phyloP scores from a whole-genome alignment of 73 alveolate species.

The Paramecium biaurelia region DNA sequence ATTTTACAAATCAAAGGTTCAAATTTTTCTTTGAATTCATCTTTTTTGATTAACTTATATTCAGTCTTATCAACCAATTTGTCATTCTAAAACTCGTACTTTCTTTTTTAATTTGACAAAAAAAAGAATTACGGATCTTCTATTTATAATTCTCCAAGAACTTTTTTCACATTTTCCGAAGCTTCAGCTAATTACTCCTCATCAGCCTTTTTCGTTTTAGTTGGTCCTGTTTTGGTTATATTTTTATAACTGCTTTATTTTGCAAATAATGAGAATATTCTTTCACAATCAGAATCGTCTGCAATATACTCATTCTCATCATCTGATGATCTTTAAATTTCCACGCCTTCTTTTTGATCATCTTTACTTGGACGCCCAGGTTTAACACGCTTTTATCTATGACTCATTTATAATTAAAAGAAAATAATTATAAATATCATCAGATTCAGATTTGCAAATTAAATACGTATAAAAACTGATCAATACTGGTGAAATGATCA shows the following conservation, averaged over 20 bases:
- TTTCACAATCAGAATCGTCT: conserved; percentile 20
- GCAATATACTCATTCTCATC: not conserved
- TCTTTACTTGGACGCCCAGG: not conserved
- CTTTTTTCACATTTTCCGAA: not conserved
- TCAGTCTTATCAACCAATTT: not conserved
- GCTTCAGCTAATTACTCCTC: not conserved
- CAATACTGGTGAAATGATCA: too few relatives aligned
- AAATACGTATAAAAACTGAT: too few relatives aligned
- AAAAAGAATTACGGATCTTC: not conserved
- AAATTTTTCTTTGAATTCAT: not conserved
- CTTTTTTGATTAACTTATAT: not conserved
- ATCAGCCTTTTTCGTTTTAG: not conserved
- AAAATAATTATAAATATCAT: too few relatives aligned
- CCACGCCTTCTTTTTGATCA: not conserved
- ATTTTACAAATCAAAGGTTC: not conserved
- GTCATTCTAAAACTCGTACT: not conserved
- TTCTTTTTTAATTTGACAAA: not conserved
- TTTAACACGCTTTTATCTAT: not conserved
- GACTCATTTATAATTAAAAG: not conserved
- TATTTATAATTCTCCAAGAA: not conserved
- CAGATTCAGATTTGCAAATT: too few relatives aligned
- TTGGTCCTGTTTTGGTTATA: not conserved
- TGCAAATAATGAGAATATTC: not conserved
- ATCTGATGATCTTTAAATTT: not conserved
- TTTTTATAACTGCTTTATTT: not conserved